Evolutionary conservation across 192 early-diverging fungal species (phyloP).

Genomic region (Backusella morwellensis): DNA sequence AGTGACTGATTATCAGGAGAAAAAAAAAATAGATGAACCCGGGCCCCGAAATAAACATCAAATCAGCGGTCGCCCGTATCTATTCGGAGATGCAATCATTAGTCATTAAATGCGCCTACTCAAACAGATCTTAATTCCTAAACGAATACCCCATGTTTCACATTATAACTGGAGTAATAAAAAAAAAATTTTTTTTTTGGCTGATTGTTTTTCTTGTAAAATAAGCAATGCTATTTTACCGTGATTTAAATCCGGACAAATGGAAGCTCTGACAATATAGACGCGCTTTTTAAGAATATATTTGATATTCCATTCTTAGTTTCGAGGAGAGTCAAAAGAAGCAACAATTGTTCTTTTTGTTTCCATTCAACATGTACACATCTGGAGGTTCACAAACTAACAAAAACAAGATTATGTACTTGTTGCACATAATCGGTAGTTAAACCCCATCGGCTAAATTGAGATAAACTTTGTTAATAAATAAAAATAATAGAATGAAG

Average conservation of each 20-base stretch:
- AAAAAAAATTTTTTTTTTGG: not conserved
- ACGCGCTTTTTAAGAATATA: not conserved
- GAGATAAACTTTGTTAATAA: not conserved
- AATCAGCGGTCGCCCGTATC: not conserved
- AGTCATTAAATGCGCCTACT: not conserved
- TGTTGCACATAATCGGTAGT: not conserved
- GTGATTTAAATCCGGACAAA: not conserved
- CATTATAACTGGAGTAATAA: not conserved
- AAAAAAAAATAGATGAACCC: not conserved
- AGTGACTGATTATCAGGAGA: not conserved
- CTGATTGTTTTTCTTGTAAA: not conserved
- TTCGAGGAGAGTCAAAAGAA: not conserved
- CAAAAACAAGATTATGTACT: not conserved
- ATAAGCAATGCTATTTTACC: not conserved
- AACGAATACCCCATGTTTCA: constrained; percentile 6
- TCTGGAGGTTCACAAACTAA: not conserved
- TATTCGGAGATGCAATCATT: constrained; percentile 1
- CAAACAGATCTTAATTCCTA: constrained; percentile 1
- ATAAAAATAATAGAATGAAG: not conserved
- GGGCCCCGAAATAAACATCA: not conserved
- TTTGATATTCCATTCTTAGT: not conserved
- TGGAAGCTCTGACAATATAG: not conserved
- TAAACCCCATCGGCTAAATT: not conserved
- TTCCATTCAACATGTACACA: not conserved
- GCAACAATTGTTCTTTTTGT: not conserved